phyloP scores from a whole-genome alignment of 306 rosid species.

The Medicago ruthenica region DNA sequence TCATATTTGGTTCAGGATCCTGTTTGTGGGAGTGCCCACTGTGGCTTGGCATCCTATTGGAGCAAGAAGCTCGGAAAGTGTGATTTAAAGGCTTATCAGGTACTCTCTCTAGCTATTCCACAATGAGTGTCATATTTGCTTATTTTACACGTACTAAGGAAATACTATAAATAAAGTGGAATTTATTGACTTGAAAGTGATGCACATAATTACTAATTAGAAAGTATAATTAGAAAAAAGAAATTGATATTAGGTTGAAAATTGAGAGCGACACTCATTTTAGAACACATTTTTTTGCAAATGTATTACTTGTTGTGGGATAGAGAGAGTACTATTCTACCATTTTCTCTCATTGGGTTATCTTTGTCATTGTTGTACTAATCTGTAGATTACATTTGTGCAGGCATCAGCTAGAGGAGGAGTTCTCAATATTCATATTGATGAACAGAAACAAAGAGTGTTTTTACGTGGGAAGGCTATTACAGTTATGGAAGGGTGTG shows the following conservation, averaged over 20 bases:
- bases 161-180: too few relatives aligned
- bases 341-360: neutral
- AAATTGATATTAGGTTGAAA: too few relatives aligned
- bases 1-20: conserved; percentile 59
- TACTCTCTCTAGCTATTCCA: too few relatives aligned
- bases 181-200: too few relatives aligned
- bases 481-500: conserved; percentile 69
- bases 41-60: conserved; percentile 73
- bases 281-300: too few relatives aligned
- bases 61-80: conserved; percentile 64
- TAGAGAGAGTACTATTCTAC: too few relatives aligned
- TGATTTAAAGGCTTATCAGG: conserved; percentile 20
- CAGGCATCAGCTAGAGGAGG: conserved; percentile 88
- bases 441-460: conserved; percentile 71
- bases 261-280: too few relatives aligned
- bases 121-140: too few relatives aligned
- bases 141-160: too few relatives aligned
- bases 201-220: too few relatives aligned
- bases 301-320: too few relatives aligned
- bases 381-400: conserved; percentile 12
- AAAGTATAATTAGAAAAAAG: too few relatives aligned
- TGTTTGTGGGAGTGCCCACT: conserved; percentile 71
- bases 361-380: conserved; percentile 4
- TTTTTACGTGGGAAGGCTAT: conserved; percentile 72
- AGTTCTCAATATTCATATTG: conserved; percentile 59